These are phyloP conservation scores for Sclerotinia trifoliorum DNA, from an alignment of 2,329 filamentous ascomycete species.

Conservation along the genomic window DNA sequence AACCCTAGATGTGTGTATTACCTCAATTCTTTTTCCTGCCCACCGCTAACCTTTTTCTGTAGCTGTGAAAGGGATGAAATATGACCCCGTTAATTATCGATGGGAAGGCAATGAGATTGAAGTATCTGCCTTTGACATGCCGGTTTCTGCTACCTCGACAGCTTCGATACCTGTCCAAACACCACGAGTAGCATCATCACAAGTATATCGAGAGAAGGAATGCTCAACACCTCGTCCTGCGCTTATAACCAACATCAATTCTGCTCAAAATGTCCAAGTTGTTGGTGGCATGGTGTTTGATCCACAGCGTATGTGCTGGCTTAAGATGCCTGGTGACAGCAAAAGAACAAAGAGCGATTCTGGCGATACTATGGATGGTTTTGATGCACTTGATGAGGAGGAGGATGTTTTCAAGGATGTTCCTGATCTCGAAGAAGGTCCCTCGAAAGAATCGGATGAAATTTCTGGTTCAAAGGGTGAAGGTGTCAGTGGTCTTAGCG, in stretches of 20 bases:
- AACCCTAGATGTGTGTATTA: constrained; percentile 72
- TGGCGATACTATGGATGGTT: constrained; percentile 60
- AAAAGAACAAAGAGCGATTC: constrained; percentile 49
- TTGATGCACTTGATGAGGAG: constrained; percentile 76
- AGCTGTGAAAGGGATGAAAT: constrained; percentile 94
- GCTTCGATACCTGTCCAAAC: constrained; percentile 46
- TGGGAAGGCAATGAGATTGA: constrained; percentile 98
- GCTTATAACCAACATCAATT: constrained; percentile 86
- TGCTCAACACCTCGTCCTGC: constrained; percentile 64
- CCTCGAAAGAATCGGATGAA: constrained; percentile 42
- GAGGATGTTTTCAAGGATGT: constrained; percentile 94
- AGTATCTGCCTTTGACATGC: constrained; percentile 72
- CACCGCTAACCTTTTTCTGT: constrained; percentile 9
- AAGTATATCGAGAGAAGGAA: constrained; percentile 55
- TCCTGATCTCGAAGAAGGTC: constrained; percentile 77
- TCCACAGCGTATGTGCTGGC: constrained; percentile 95
- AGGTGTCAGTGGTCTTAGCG: constrained; percentile 48
- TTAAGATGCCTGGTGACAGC: constrained; percentile 62
- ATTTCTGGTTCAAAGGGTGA: constrained; percentile 56
- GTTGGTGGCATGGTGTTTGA: constrained; percentile 99
- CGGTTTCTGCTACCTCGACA: constrained; percentile 55
- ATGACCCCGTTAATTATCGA: constrained; percentile 79
- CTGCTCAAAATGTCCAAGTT: constrained; percentile 83
- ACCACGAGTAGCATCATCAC: constrained; percentile 51
- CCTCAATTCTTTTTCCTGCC: neutral